Evolutionary conservation across 164 flowering plant species (phyloP).

Genomic region (Umbellularia californica): DNA sequence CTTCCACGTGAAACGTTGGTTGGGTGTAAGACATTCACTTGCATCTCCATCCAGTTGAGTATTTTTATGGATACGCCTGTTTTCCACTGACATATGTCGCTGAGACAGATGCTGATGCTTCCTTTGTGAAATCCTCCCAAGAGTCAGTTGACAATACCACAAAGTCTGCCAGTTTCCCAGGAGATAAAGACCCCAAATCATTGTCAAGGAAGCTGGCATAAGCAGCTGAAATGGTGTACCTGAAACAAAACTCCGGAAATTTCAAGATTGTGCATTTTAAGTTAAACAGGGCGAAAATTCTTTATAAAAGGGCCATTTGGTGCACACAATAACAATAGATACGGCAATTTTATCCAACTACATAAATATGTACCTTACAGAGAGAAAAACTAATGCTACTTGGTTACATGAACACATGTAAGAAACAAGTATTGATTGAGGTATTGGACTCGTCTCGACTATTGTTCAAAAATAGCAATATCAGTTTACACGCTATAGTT

Average conservation of each 20-base stretch:
- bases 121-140: constrained; percentile 53
- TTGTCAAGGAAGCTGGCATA: constrained; percentile 74
- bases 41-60: background rate
- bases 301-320: no score
- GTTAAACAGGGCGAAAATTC: no score
- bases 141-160: constrained; percentile 62
- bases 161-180: constrained; percentile 91
- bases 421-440: no score
- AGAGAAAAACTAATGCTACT: no score
- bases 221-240: constrained; percentile 89
- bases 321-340: no score
- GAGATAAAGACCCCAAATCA: constrained; percentile 72
- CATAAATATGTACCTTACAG: no score
- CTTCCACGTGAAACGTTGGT: background rate
- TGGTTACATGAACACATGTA: no score
- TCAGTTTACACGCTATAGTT: no score
- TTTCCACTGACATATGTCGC: constrained; percentile 79
- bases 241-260: constrained; percentile 21
- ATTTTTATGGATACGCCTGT: constrained; percentile 44
- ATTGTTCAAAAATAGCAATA: no score
- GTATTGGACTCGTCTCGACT: no score
- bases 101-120: constrained; percentile 51
- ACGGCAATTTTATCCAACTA: no score
- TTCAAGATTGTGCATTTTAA: background rate
- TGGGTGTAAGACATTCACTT: no score